phyloP scores from a whole-genome alignment of 1,284 basidiomycete species.

The Apiotrichum sp. region DNA sequence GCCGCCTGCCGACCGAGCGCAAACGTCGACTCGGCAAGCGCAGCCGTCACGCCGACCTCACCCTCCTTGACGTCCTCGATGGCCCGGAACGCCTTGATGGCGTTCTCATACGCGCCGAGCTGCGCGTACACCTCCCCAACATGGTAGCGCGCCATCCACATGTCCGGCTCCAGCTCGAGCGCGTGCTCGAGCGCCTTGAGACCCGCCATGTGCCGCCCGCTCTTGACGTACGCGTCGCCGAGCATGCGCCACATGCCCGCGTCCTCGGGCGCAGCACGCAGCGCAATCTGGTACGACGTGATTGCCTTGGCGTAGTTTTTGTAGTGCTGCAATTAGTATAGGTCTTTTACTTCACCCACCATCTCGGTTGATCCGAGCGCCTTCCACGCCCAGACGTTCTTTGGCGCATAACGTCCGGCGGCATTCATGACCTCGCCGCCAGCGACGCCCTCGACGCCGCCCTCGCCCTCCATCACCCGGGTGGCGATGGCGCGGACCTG shows the following conservation, averaged over 20 bases:
- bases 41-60: slow-evolving; percentile 61
- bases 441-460: slow-evolving; percentile 62
- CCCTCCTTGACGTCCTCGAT: slow-evolving; percentile 57
- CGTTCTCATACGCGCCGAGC: slow-evolving; percentile 67
- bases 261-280: slow-evolving; percentile 75
- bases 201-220: slow-evolving; percentile 81
- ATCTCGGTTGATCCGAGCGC: slow-evolving; percentile 89
- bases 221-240: slow-evolving; percentile 83
- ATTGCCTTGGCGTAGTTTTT: slow-evolving; percentile 73
- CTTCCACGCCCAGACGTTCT: slow-evolving; percentile 97
- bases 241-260: slow-evolving; percentile 78
- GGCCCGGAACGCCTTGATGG: slow-evolving; percentile 61
- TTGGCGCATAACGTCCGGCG: slow-evolving; percentile 55
- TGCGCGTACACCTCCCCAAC: slow-evolving; percentile 80
- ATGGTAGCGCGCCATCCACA: slow-evolving; percentile 81
- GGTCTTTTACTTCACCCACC: slow-evolving; percentile 51
- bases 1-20: slow-evolving; percentile 64
- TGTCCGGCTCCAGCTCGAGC: slow-evolving; percentile 59
- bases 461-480: slow-evolving; percentile 87
- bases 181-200: slow-evolving; percentile 79
- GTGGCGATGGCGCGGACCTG: slow-evolving; percentile 87
- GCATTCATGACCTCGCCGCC: slow-evolving; percentile 51
- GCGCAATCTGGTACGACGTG: slow-evolving; percentile 77
- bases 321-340: slow-evolving; percentile 56
- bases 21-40: slow-evolving; percentile 68